A percentile compares a stretch with the other conserved stretches of the same genome.
Conservation (phyloP, 179 eudicot species). For the Amaranthus tricolor region DNA sequence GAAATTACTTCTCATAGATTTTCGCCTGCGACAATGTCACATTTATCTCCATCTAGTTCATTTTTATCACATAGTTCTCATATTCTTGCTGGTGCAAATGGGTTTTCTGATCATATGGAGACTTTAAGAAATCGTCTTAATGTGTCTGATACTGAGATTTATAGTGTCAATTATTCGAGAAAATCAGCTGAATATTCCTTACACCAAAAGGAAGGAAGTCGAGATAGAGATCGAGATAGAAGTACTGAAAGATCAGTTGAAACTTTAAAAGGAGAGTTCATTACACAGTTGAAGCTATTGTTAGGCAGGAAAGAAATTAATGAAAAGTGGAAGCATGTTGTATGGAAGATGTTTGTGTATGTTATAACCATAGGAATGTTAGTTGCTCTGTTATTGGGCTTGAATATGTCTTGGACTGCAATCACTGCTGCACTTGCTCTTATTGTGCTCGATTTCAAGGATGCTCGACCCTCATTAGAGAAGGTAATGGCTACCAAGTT, state of each 20-base stretch:
- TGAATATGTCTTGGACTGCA: constrained; percentile 97
- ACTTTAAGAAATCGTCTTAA: constrained; percentile 42
- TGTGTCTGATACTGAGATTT: constrained; percentile 44
- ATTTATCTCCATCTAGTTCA: too few relatives aligned
- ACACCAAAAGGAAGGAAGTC: constrained; percentile 4
- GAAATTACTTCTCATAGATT: too few relatives aligned
- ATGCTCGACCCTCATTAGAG: constrained; percentile 80
- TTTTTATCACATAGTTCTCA: too few relatives aligned
- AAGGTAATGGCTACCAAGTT: constrained; percentile 61
- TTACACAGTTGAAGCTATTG: constrained; percentile 21
- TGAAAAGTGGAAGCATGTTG: constrained; percentile 48
- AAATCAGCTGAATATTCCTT: constrained; percentile 18
- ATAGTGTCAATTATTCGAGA: constrained; percentile 29
- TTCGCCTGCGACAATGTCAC: too few relatives aligned
- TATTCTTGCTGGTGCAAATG: background rate
- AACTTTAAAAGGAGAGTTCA: constrained; percentile 20
- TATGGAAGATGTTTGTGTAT: constrained; percentile 84
- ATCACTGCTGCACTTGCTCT: constrained; percentile 91
- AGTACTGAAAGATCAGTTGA: constrained; percentile 22
- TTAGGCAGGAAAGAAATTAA: constrained; percentile 29
- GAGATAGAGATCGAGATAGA: constrained; percentile 24
- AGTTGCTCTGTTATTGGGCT: constrained; percentile 62
- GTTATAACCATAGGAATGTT: constrained; percentile 78
- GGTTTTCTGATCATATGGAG: constrained; percentile 35
- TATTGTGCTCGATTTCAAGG: constrained; percentile 90